Base-by-base conservation (phyloP, 2,329 filamentous ascomycete genomes). In the Tricladium varicosporioides region DNA sequence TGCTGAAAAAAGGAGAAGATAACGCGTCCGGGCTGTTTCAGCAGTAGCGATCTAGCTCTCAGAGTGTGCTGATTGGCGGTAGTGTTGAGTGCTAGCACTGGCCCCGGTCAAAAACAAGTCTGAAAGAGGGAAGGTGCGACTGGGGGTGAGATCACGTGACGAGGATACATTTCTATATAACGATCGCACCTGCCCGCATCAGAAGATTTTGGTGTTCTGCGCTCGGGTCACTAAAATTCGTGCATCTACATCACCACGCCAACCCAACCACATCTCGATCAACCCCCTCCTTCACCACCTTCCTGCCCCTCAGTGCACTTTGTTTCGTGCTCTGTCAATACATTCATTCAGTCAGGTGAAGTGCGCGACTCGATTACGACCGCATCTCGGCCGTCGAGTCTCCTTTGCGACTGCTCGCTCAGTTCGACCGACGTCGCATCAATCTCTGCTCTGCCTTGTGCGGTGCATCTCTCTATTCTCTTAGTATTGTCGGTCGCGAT, bases 291-390 rank as follows among this genome's bases (percentile, higher is more conserved):
- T 48, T 16, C 51, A 44, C 45, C 45, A 33, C 56, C 15, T 50
- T 54, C 42, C 51, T 54, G 32, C 58, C 51, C 44, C 60, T 31
- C 49, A 63, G 63, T 58, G 61, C 64, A 61, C 65, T 58, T 51
- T 53, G 56, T 55, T 55, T 42, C 56, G 65, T 65, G 64, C 60
- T 54, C 62, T 65, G 47, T 32, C 42, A 44, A 61, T 63, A 65
- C 66, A 62, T 66, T 65, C 64, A 64, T 67, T 65, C 58, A 64
- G 51, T 47, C 56, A 56, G 59, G 58, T 58, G 58, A 63, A 58
- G 53, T 51, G 16, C 44, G 44, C 45, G n/a, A 43, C 46, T 31
- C 33, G 33, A 18, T 27, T 56, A 3, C 22, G 22, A 27, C 22
- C 22, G 22, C 22, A 27, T 27, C 22, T 7, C 22, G 22, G 22